Evolutionary conservation across 352 stramenopile genomes (phyloP).

Genomic region (Globisporangium irregulare): DNA sequence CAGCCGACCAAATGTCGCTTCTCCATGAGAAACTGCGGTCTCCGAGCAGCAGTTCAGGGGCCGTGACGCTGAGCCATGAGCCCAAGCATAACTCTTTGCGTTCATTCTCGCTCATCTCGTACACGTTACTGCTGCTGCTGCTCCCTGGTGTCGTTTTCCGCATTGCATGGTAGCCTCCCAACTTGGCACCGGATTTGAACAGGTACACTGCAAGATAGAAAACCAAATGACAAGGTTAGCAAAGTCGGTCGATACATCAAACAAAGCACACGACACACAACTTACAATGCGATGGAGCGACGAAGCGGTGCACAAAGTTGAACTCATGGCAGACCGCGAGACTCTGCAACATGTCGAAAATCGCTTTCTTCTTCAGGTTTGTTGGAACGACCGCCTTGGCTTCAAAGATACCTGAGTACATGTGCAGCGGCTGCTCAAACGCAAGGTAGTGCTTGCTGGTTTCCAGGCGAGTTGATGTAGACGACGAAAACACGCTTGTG

Average conservation of each 20-base stretch:
- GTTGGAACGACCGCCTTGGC: slow-evolving; percentile 42
- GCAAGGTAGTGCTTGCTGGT: slow-evolving; percentile 64
- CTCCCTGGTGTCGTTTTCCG: slow-evolving; percentile 31
- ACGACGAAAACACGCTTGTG: neutral
- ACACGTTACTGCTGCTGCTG: slow-evolving; percentile 29
- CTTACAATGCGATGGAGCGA: slow-evolving; percentile 59
- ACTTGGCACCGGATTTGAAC: slow-evolving; percentile 57
- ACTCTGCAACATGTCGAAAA: slow-evolving; percentile 69
- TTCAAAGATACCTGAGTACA: slow-evolving; percentile 74
- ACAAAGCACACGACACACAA: neutral
- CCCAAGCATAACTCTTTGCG: slow-evolving; percentile 74
- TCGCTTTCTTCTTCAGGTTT: slow-evolving; percentile 53
- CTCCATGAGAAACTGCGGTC: slow-evolving; percentile 67
- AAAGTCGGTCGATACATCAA: neutral
- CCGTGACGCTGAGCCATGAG: slow-evolving; percentile 57
- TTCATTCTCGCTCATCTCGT: slow-evolving; percentile 73
- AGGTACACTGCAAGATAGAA: slow-evolving; percentile 48
- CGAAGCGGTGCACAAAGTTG: slow-evolving; percentile 73
- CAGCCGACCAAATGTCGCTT: slow-evolving; percentile 73
- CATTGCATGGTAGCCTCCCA: slow-evolving; percentile 71
- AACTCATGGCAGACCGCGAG: slow-evolving; percentile 64
- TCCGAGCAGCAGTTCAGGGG: slow-evolving; percentile 73
- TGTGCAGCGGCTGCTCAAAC: slow-evolving; percentile 77
- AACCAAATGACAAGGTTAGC: slow-evolving; percentile 1
- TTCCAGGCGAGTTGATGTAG: slow-evolving; percentile 25